Evolutionary conservation across 2,329 filamentous ascomycete species (phyloP), one percentile per base, ranked within the genome.

Genomic region (Colletotrichum sp.): DNA sequence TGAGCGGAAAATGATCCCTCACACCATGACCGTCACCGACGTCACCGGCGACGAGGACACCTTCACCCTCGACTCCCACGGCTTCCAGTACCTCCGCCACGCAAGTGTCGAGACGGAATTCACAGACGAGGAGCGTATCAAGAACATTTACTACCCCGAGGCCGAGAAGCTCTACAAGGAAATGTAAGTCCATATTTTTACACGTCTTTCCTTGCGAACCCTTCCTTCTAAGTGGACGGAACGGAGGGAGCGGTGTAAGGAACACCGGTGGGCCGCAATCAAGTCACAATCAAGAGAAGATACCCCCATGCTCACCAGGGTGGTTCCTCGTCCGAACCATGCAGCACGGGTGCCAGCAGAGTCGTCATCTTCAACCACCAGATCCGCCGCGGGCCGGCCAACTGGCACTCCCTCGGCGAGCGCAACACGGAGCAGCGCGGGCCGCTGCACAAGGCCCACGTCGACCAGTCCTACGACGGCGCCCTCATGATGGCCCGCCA

Each of bases 41-140:
- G 89, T 85, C 15, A 83, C 89, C 39, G 92, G 92, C 0, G 92
- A 94, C 80, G 91, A 94, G 72, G 93, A 94, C 76, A 92, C 94
- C 79, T 94, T 92, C 0, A 83, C 87, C 6, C 85, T 86, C 32
- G 90, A 91, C 0, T 90, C 91, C 0, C 86, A 84, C 8, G 85
- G 86, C 76, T 90, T 92, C 28, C 92, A 94, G 1, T 83, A 84
- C 22, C 82, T 88, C 15, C 91, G 92, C 78, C 85, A 93, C 64
- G 84, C 88, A 0, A 85, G 82, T 2, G 84, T 81, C 3, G 91
- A 94, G 76, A 91, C 91, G 0, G 89, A 91, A 12, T 82, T 85
- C 67, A 83, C 93, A 0, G 86, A 93, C 7, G 83, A 89, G 73
- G 88, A 87, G 87, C 86, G 61, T 87, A 88, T 66, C 80, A 85